These are phyloP conservation scores for Apiospora sp. DNA, from an alignment of 2,329 filamentous ascomycete species.

Conservation along the genomic window DNA sequence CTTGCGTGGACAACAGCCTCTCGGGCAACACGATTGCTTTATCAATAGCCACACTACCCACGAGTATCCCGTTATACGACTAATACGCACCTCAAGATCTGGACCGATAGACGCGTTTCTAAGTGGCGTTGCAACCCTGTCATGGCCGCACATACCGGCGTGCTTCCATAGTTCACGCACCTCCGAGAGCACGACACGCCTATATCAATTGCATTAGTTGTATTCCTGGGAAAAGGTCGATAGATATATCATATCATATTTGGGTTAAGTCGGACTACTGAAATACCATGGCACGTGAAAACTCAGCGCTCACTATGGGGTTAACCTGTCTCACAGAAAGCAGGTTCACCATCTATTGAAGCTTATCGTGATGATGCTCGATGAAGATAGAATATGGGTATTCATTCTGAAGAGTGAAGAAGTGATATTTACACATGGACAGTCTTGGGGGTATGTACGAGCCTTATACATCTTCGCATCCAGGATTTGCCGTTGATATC, in stretches of 20 bases:
- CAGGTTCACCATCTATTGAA: not conserved
- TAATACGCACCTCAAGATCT: not conserved
- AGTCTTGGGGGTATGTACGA: not conserved
- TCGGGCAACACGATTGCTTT: too few species aligned
- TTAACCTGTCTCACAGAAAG: not conserved
- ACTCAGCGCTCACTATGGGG: not conserved
- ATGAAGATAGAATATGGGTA: not conserved
- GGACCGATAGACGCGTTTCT: not conserved
- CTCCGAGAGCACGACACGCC: not conserved
- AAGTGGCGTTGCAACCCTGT: not conserved
- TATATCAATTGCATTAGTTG: not conserved
- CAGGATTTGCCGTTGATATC: not conserved
- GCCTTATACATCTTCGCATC: not conserved
- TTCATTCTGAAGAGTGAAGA: too few species aligned
- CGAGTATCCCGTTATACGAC: not conserved
- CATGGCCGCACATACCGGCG: not conserved
- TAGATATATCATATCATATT: not conserved
- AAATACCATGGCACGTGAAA: not conserved
- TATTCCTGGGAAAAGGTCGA: not conserved
- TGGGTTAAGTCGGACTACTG: not conserved
- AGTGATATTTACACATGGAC: not conserved
- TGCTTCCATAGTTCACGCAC: not conserved
- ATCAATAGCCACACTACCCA: not conserved
- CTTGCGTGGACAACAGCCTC: too few species aligned
- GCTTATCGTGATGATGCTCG: not conserved